Evolutionary conservation across 345 rosid genomes (phyloP).

Genomic region (Pseudoturritis turrita): DNA sequence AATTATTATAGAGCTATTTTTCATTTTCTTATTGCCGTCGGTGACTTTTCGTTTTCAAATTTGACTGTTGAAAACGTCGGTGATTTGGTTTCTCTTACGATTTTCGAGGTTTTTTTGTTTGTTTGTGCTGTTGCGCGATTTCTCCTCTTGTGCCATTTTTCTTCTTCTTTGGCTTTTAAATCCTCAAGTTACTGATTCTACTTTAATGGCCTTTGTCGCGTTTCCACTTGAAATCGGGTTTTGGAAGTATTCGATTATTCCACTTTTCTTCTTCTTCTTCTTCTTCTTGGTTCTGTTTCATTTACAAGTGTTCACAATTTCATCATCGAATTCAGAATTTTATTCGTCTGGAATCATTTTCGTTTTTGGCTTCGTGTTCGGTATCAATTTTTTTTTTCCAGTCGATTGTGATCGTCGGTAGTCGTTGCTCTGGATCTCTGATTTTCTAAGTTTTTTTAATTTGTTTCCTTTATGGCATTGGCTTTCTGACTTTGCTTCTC

Average conservation of each 20-base stretch:
- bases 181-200: constrained; percentile 11
- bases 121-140: background rate
- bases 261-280: background rate
- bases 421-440: constrained; percentile 2
- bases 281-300: background rate
- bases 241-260: constrained; percentile 19
- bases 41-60: constrained; percentile 22
- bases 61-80: constrained; percentile 23
- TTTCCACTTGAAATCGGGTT: background rate
- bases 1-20: no score
- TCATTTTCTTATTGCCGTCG: no score
- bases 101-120: background rate
- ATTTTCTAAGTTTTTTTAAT: background rate
- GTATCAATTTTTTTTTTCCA: background rate
- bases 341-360: background rate
- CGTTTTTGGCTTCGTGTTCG: no score
- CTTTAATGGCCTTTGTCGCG: constrained; percentile 15
- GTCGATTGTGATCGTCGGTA: constrained; percentile 21
- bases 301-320: constrained; percentile 20
- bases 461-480: background rate
- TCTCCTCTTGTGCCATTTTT: constrained; percentile 1
- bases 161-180: constrained; percentile 8
- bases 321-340: background rate
- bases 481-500: background rate
- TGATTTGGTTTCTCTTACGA: background rate